Percentiles rank a stretch among this genome's conserved stretches.
phyloP scores from a whole-genome alignment of 768 basidiomycete species.

The Russula compacta region DNA sequence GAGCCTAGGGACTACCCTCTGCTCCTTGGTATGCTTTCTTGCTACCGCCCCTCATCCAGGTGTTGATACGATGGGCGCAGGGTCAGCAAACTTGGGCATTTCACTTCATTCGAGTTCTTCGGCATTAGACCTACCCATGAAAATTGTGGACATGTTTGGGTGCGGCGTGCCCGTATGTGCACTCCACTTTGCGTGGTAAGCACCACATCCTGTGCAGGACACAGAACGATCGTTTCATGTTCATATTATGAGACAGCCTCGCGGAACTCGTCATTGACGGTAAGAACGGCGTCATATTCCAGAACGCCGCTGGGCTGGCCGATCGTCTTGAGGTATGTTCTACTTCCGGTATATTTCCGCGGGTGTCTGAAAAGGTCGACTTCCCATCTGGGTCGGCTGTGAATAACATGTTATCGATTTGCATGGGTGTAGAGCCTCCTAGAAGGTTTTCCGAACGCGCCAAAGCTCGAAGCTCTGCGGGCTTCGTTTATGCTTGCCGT shows the following conservation, averaged over 20 bases:
- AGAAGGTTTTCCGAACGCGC: slow-evolving; percentile 9
- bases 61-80: slow-evolving; percentile 29
- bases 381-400: not conserved
- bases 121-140: slow-evolving; percentile 93
- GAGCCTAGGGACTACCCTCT: slow-evolving; percentile 85
- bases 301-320: slow-evolving; percentile 56
- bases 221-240: not conserved
- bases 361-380: not conserved
- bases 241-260: slow-evolving; percentile 40
- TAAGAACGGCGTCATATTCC: slow-evolving; percentile 77
- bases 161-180: slow-evolving; percentile 93
- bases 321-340: slow-evolving; percentile 55
- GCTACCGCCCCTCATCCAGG: not conserved
- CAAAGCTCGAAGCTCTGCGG: slow-evolving; percentile 10
- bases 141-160: slow-evolving; percentile 99
- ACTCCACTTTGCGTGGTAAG: slow-evolving; percentile 77
- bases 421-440: slow-evolving; percentile 10
- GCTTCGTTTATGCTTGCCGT: slow-evolving; percentile 3
- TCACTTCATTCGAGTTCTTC: slow-evolving; percentile 88
- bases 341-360: slow-evolving; percentile 5
- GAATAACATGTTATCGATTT: not conserved
- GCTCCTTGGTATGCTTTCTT: slow-evolving; percentile 50
- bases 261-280: slow-evolving; percentile 80
- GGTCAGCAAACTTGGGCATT: slow-evolving; percentile 86
- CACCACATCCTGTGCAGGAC: not conserved